These are phyloP conservation scores for Colletotrichum sojae DNA, from an alignment of 2,329 filamentous ascomycete genomes.

Conservation along the genomic window DNA sequence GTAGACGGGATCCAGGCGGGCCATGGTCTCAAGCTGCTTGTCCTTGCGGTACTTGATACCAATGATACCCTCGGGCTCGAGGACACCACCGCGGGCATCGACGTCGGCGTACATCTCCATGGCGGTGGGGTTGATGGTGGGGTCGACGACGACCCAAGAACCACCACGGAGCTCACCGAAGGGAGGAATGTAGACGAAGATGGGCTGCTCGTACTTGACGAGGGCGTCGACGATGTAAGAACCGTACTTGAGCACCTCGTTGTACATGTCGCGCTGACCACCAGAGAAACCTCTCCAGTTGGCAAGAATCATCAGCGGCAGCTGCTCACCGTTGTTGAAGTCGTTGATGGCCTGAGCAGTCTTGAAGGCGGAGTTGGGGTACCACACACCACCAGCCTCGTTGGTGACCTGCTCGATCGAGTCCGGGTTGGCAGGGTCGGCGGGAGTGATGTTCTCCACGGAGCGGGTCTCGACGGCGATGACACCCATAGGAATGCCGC, in stretches of 20 bases:
- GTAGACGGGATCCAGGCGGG: conserved; percentile 89
- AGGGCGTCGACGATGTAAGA: conserved; percentile 99
- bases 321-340: conserved; percentile 99
- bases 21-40: conserved; percentile 98
- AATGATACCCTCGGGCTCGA: conserved; percentile 98
- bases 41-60: conserved; percentile 99
- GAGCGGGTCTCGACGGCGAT: conserved; percentile 97
- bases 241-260: conserved; percentile 99
- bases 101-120: conserved; percentile 99
- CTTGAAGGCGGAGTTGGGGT: conserved; percentile 99
- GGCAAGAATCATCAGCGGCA: conserved; percentile 98
- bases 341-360: conserved; percentile 98
- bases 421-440: conserved; percentile 97
- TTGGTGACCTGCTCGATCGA: conserved; percentile 96
- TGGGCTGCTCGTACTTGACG: conserved; percentile 97
- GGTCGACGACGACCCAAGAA: conserved; percentile 99
- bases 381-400: conserved; percentile 99
- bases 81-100: conserved; percentile 94
- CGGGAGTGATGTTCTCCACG: conserved; percentile 96
- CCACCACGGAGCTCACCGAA: conserved; percentile 97
- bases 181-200: conserved; percentile 99
- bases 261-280: conserved; percentile 99
- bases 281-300: conserved; percentile 99
- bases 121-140: conserved; percentile 93
- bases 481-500: conserved; percentile 98